Base-by-base conservation (phyloP, 106 monocot species). In the Cymbidium sinense region DNA sequence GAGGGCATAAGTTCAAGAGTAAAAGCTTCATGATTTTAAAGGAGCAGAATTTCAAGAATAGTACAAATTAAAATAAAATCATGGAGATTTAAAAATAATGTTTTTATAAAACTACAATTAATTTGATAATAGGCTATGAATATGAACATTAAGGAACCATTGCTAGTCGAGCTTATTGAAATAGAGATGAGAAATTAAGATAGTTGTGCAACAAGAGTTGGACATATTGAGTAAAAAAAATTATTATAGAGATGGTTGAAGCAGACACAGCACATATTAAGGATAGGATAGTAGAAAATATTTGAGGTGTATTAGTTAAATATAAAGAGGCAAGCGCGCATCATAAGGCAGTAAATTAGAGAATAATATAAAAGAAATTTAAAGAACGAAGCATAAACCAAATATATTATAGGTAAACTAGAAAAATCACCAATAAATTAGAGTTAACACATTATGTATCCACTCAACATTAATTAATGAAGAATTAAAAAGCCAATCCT, bases 101-200 rank as follows among this genome's bases (percentile, higher is more conserved):
- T 47, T 44, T n/a, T 58, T 58, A 58, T 58, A 58, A 58, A 58
- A 58, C 23, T 58, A n/a, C 8, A 58, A 58, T 58, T 58, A 58
- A 58, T 1, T n/a, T 23, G 8, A 58, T n/a, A 58, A 58, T n/a
- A 23, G 5, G 0, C 52, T n/a, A 23, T 23, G 23, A 58, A 58
- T 58, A 20, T 58, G 58, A 58, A n/a, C 47, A 1, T 13, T 47
- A 47, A 58, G 23, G n/a, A 58, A 23, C 58, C 58, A 20, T 13
- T 47, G 47, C 12, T 2, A 47, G 15, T 7, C 13, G 12, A 47
- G 47, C 12, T 47, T 2, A 47, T 47, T 47, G 13, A 12, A 47
- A 47, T 47, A 47, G 47, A 11, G 15, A 47, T 47, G 13, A 47
- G 13, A 47, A 23, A 58, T 20, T 58, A 23, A 58, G 4, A 58